Evolutionary conservation across 1,284 basidiomycete genomes (phyloP), one percentile per base, ranked within the genome.

Genomic region (Jaminaea rosea): DNA sequence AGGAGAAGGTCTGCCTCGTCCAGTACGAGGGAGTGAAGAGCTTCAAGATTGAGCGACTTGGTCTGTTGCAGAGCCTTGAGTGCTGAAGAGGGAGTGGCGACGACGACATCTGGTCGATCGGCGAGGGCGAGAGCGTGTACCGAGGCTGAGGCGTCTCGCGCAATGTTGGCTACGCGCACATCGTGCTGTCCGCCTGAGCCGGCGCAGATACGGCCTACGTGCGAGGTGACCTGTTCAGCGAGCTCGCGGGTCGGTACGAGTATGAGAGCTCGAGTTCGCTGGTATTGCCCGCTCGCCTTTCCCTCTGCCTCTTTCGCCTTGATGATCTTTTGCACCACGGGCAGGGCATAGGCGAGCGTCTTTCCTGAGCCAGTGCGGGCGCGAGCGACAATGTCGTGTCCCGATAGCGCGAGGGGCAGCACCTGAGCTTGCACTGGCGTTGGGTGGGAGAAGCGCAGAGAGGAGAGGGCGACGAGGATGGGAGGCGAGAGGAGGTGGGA

Each of bases 1-100:
- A 99, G 80, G 50, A 99, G 88, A 26, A 99, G 82, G 74, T 99
- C 94, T 10, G 94, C 94, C 77, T 99, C 94, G 74, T 99, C 94
- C 55, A 99, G 90, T 19, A 94, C 88, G 13, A 99, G 82, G 15
- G 87, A 87, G 51, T 91, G 86, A 23, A 98, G 78, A 0, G 50
- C 44, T 77, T 78, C 23, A 24, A 73, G 51, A 17, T 57, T 52
- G 17, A 73, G 53, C 5, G 67, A 53, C 76, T 87, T 88, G 24
- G 86, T 81, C 71, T 89, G 86, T 1, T 96, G 78, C 10, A 92
- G 79, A 2, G 81, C 77, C n/a, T n/a, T n/a, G 4, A 97, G 78
- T 4, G 85, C 83, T 56, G 88, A 83, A 1, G 90, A 85, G 11
- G 94, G 94, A 1, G 94, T 99, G 1, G 88, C 83, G 45, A 98